Conservation (phyloP, 169 alveolate genomes). For the Eimeria acervulina region DNA sequence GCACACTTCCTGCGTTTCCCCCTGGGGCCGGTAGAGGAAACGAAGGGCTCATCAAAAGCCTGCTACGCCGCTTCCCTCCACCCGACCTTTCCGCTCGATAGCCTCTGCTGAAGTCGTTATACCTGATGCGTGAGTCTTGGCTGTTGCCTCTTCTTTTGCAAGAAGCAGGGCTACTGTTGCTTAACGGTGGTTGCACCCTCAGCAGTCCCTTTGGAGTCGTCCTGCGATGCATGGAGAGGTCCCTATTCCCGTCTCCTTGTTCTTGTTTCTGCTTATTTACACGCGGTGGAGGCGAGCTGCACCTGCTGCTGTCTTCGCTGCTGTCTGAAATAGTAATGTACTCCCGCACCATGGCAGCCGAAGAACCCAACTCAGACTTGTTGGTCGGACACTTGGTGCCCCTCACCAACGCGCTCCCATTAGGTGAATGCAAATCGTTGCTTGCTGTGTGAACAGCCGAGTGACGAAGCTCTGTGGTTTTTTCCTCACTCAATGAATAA, state of each 20-base stretch:
- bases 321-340: conserved; percentile 35
- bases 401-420: neutral
- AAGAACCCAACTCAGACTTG: neutral
- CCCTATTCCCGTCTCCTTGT: neutral
- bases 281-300: neutral
- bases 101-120: neutral
- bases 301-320: neutral
- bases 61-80: neutral
- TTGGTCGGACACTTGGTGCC: neutral
- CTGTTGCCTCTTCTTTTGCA: neutral
- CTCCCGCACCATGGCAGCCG: neutral
- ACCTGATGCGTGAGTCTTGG: neutral
- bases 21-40: neutral
- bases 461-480: neutral
- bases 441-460: neutral
- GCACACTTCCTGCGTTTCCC: neutral
- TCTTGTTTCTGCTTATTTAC: neutral
- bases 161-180: neutral
- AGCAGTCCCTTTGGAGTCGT: too few relatives aligned
- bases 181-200: neutral
- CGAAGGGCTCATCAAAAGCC: neutral
- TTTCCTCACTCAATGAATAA: neutral
- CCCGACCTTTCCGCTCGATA: neutral
- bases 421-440: neutral
- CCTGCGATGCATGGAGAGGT: neutral